Base-by-base conservation (phyloP, 2,329 filamentous ascomycete species). In the Amylocarpus encephaloides region DNA sequence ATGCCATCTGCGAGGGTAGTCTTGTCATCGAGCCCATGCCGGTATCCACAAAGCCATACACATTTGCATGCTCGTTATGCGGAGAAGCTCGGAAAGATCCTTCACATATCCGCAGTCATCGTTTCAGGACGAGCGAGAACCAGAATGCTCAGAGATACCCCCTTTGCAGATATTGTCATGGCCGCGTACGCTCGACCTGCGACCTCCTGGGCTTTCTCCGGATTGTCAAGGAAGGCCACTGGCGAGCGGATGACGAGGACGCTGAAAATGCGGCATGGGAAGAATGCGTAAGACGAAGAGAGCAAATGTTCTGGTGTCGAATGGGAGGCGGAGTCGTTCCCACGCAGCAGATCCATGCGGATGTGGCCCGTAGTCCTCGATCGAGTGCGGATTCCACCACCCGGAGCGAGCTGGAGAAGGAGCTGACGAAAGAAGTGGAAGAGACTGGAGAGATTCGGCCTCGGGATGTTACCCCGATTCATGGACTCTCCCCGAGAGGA, bases 251-350 rank as follows among this genome's bases (percentile, higher is more conserved):
- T 42, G 87, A 86, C 50, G 80, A 86, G 35, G 88, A 93, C 44
- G 87, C 90, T 32, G 88, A 94, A 68, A 88, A 86, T 64, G 80
- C 82, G 26, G 89, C 90, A 0, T 98, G 93, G 93, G 92, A 97
- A 65, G 93, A 98, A 71, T 89, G 89, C 50, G 86, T 96, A 10
- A 81, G 86, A 29, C 70, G 97, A 43, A 78, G 93, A 45, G 93
- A 98, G 67, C 84, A 92, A 60, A 95, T 98, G 86, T 98, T 98
- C 66, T 98, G 93, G 93, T 82, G 88, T 45, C 80, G 93, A 49
- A 82, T 98, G 46, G 92, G 92, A 22, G 93, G 91, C 26, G 93
- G 93, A 12, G 89, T 98, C 2, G 72, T 97, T 11, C 93, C 92
- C 1, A 49, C 51, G 12, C 59, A 63, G 16, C 55, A 62, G 42